Base-by-base conservation (phyloP, 805 yeast species). In the Saccharomycopsis fibuligera region DNA sequence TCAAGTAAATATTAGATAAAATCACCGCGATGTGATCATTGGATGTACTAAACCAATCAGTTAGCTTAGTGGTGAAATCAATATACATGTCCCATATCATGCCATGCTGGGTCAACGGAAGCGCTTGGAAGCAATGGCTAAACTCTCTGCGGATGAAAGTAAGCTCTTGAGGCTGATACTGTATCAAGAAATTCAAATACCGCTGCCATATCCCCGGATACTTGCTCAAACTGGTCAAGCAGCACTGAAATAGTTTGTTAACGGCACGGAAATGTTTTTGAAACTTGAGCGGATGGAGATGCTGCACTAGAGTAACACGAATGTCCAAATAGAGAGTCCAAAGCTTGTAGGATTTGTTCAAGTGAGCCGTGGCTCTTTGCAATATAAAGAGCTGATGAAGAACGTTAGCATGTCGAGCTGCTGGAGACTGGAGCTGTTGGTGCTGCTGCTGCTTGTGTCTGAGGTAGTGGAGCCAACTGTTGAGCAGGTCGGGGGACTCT, bases 61-160 rank as follows among this genome's bases (percentile, higher is more conserved):
- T 74, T 21, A 70, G 64, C 1, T 53, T 44, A 40, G 64, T 64
- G 1, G 78, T 78, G 62, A 72, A 77, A 19, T 65, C 56, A 39
- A 83, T 64, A 49, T 78, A 84, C 51, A 73, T 58, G 1, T 70
- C 64, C 76, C 93, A 76, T 29, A 83, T 72, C 25, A 67, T 54
- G 3, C 72, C 71, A 60, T 81, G 88, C 49, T 77, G 80, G 0
- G 75, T 60, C 4, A 71, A 45, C 0, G 84, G 78, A 10, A 83
- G 56, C 3, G 64, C 54, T 45, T 68, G 66, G 6, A 85, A 61
- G 0, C 83, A 74, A 25, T 60, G 56, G 56, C 82, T 75, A 58
- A 81, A 79, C 3, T 64, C 62, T 3, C 59, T 58, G 37, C 82
- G 62, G 12, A 72, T 68, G 33, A 58, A 50, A 0, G 73, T 62